A percentile compares a stretch with the other conserved stretches of the same genome.
Evolutionary conservation across 805 yeast genomes (phyloP).

Genomic region (Yarrowia keelungensis): DNA sequence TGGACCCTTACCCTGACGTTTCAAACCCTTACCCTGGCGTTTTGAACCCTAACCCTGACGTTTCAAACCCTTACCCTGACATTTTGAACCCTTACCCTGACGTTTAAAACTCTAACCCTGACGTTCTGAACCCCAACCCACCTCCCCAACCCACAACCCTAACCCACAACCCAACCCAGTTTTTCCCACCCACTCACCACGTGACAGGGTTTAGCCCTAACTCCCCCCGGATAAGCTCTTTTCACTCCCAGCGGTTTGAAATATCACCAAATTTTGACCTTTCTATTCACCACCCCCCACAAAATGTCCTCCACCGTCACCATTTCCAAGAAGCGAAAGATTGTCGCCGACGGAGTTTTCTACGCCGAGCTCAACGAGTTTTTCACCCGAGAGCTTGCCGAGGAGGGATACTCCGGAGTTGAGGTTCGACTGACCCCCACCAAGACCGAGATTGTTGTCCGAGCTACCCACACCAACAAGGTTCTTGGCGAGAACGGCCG

Average conservation of each 20-base stretch:
- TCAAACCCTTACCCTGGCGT: too few species aligned
- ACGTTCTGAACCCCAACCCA: too few species aligned
- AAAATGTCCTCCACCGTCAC: slow-evolving; percentile 51
- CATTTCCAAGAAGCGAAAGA: slow-evolving; percentile 98
- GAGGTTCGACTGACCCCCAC: slow-evolving; percentile 98
- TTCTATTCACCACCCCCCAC: slow-evolving; percentile 5
- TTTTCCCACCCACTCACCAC: background rate
- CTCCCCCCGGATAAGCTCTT: background rate
- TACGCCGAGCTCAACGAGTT: slow-evolving; percentile 99
- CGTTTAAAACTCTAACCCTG: too few species aligned
- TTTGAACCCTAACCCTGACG: too few species aligned
- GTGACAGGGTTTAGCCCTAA: slow-evolving; percentile 37
- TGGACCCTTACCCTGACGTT: too few species aligned
- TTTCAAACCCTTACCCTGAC: too few species aligned
- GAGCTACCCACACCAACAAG: slow-evolving; percentile 98
- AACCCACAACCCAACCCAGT: too few species aligned
- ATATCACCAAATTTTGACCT: background rate
- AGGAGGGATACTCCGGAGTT: slow-evolving; percentile 99
- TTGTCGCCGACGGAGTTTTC: slow-evolving; percentile 99
- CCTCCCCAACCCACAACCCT: too few species aligned
- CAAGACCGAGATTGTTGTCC: slow-evolving; percentile 97
- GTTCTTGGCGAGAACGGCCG: slow-evolving; percentile 99
- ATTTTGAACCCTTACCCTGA: too few species aligned
- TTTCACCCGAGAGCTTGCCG: slow-evolving; percentile 99
- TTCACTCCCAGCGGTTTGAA: background rate